Conservation (phyloP, 495 filamentous ascomycete genomes). For the Xylaria scruposa region DNA sequence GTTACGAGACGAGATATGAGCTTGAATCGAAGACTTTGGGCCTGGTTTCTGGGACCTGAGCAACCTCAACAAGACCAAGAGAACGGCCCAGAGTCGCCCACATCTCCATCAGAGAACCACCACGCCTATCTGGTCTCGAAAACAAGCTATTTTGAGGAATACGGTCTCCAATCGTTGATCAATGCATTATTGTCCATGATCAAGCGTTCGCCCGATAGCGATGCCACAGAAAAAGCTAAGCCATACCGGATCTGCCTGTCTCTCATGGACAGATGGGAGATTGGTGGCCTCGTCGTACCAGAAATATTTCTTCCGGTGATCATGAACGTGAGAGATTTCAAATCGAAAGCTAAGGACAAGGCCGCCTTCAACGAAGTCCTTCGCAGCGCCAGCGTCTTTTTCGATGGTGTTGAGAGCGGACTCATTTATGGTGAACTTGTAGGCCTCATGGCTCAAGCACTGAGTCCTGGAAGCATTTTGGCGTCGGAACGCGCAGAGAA, state of each 20-base stretch:
- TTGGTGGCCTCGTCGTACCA: conserved; percentile 86
- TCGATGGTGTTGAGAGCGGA: conserved; percentile 93
- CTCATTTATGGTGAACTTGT: conserved; percentile 88
- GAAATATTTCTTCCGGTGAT: conserved; percentile 89
- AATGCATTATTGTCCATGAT: conserved; percentile 81
- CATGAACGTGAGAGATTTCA: conserved; percentile 74
- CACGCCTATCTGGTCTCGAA: conserved; percentile 52
- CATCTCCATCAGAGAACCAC: conserved; percentile 53
- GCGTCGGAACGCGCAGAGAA: conserved; percentile 57
- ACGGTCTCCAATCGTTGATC: conserved; percentile 75
- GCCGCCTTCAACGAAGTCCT: conserved; percentile 84
- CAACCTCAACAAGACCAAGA: conserved; percentile 57
- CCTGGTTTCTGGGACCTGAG: conserved; percentile 94
- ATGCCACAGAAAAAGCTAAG: conserved; percentile 74
- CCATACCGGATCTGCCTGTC: conserved; percentile 93
- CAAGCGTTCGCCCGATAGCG: conserved; percentile 52
- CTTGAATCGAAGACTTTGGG: conserved; percentile 90
- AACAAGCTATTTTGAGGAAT: conserved; percentile 79
- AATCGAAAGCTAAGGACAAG: conserved; percentile 62
- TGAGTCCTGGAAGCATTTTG: conserved; percentile 54
- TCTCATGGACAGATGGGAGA: conserved; percentile 97
- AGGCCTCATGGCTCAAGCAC: conserved; percentile 61
- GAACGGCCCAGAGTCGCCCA: conserved; percentile 55
- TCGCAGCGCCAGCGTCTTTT: conserved; percentile 91
- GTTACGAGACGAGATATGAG: conserved; percentile 93